A percentile compares a stretch with the other conserved stretches of the same genome.
These are phyloP conservation scores for Pueraria montana DNA, from an alignment of 306 rosid genomes.

Conservation along the genomic window DNA sequence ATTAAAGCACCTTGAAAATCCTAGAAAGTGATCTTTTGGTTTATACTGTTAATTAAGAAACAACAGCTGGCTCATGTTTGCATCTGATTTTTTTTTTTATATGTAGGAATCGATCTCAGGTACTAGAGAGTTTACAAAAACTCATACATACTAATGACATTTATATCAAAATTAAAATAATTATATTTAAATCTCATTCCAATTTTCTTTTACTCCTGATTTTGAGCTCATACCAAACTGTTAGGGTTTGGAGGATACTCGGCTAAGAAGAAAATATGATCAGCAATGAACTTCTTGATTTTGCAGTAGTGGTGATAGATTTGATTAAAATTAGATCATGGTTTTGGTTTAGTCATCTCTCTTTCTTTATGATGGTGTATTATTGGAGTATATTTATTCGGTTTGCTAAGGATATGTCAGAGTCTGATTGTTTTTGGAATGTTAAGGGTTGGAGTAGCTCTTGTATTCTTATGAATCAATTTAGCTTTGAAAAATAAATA, in stretches of 20 bases:
- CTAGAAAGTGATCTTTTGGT: not conserved
- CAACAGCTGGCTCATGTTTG: not conserved
- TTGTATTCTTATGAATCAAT: not conserved
- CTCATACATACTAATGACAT: too few species aligned
- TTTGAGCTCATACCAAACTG: conserved; percentile 3
- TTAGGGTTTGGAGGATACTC: conserved; percentile 39
- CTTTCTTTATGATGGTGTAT: not conserved
- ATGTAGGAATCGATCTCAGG: too few species aligned
- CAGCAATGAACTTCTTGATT: not conserved
- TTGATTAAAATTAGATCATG: not conserved
- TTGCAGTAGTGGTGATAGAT: not conserved
- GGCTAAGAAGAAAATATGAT: conserved; percentile 11
- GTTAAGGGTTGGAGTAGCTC: not conserved
- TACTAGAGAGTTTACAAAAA: too few species aligned
- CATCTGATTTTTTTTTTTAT: too few species aligned
- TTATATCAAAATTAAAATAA: not conserved
- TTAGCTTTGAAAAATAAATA: not conserved
- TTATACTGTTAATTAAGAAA: not conserved
- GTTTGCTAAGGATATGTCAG: not conserved
- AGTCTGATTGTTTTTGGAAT: not conserved
- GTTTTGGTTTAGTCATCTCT: not conserved
- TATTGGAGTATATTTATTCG: not conserved
- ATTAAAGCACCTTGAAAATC: conserved; percentile 1
- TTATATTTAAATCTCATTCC: not conserved
- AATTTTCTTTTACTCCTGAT: not conserved